Percentiles rank a stretch among this genome's conserved stretches.
These are phyloP conservation scores for Aspergillus ochraceoroseus DNA, from an alignment of 2,329 filamentous ascomycete species.

Conservation along the genomic window DNA sequence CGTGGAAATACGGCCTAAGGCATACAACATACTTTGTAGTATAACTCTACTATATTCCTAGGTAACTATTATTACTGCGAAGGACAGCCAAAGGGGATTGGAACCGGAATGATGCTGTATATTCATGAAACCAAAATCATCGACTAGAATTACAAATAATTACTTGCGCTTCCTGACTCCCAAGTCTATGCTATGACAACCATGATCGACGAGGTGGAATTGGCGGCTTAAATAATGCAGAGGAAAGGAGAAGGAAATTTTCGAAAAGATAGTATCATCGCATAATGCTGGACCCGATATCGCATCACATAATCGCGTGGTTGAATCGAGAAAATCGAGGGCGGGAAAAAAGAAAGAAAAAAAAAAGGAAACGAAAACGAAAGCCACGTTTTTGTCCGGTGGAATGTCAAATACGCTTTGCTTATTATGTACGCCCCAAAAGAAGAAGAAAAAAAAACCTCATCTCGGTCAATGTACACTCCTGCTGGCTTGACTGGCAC, in stretches of 20 bases:
- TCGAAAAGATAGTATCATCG: not conserved
- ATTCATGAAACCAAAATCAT: slow-evolving; percentile 14
- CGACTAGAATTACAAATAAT: slow-evolving; percentile 23
- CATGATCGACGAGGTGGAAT: slow-evolving; percentile 6
- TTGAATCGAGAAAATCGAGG: not conserved
- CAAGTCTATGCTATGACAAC: slow-evolving; percentile 9
- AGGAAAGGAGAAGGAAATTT: not conserved
- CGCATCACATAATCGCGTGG: slow-evolving; percentile 1
- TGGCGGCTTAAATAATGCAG: slow-evolving; percentile 8
- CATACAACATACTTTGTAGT: too few species aligned
- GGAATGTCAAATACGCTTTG: slow-evolving; percentile 1
- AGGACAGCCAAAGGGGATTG: too few species aligned
- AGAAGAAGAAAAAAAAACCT: not conserved
- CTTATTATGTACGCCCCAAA: slow-evolving; percentile 17
- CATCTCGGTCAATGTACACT: slow-evolving; percentile 29
- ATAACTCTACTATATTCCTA: too few species aligned
- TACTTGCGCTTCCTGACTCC: slow-evolving; percentile 16
- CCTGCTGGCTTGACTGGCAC: slow-evolving; percentile 44
- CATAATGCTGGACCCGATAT: not conserved
- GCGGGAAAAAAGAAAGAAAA: slow-evolving; percentile 7
- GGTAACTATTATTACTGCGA: too few species aligned
- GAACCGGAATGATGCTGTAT: too few species aligned
- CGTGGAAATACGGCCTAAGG: slow-evolving; percentile 6
- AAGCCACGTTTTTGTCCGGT: slow-evolving; percentile 9
- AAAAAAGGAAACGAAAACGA: slow-evolving; percentile 7